phyloP scores from a whole-genome alignment of 345 rosid genomes.

The Arabis alpina region DNA sequence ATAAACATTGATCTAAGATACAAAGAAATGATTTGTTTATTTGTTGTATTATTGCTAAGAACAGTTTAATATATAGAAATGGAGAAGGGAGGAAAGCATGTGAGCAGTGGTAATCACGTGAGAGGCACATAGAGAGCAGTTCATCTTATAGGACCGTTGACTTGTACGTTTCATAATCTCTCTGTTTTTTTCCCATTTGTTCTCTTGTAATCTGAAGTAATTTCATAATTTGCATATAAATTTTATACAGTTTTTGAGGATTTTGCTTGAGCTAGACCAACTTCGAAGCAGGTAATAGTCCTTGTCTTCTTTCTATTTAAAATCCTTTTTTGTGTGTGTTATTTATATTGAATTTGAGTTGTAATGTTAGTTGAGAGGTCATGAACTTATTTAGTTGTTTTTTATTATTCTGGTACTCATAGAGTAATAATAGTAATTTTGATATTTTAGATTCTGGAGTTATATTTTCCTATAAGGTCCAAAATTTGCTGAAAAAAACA shows the following conservation, averaged over 20 bases:
- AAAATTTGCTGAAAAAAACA: neutral
- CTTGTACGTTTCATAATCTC: conserved; percentile 25
- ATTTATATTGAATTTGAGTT: neutral
- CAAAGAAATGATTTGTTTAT: neutral
- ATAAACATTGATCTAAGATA: neutral
- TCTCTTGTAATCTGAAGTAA: neutral
- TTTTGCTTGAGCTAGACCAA: conserved; percentile 7
- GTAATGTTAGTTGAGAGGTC: conserved; percentile 16
- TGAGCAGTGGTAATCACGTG: conserved; percentile 24
- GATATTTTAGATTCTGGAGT: neutral
- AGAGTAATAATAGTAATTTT: neutral
- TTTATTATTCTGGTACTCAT: neutral
- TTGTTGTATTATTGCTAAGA: neutral
- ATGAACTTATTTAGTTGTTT: neutral
- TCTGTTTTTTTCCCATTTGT: neutral
- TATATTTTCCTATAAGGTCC: neutral
- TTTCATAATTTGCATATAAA: neutral
- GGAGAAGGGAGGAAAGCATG: neutral
- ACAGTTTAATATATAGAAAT: neutral
- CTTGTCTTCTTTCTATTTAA: neutral
- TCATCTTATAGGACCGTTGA: conserved; percentile 6
- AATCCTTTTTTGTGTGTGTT: neutral
- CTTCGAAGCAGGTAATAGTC: conserved; percentile 8
- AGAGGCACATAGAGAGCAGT: conserved; percentile 20
- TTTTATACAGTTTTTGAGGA: neutral